A percentile compares a stretch with the other conserved stretches of the same genome.
phyloP scores from a whole-genome alignment of 75 land plant species.

The Azolla pinnata region DNA sequence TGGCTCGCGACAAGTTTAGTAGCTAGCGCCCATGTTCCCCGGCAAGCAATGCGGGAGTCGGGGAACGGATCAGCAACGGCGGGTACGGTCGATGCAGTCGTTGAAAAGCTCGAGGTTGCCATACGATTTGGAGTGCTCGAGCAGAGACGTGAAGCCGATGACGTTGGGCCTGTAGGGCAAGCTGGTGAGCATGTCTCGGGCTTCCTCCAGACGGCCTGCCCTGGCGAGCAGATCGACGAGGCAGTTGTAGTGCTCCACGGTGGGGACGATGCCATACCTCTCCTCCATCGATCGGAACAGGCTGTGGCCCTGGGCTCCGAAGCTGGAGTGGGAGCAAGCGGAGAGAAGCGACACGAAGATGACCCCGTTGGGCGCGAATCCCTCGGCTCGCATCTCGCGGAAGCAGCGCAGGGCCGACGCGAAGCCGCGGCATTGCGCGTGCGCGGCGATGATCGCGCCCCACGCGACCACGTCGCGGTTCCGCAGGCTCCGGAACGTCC shows the following conservation, averaged over 20 bases:
- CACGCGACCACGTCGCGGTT: constrained; percentile 6
- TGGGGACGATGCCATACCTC: not conserved
- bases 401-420: not conserved
- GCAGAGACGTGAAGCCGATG: too few relatives aligned
- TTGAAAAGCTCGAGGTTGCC: too few relatives aligned
- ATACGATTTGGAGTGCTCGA: too few relatives aligned
- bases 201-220: constrained; percentile 9
- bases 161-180: constrained; percentile 6
- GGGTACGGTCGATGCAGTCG: too few relatives aligned
- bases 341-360: constrained; percentile 7
- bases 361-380: not conserved
- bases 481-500: not conserved
- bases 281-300: not conserved
- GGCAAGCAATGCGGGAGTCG: too few relatives aligned
- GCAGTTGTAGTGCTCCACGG: constrained; percentile 3
- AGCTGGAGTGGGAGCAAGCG: constrained; percentile 11
- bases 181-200: not conserved
- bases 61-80: too few relatives aligned
- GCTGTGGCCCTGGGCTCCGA: constrained; percentile 2
- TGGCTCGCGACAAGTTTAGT: too few relatives aligned
- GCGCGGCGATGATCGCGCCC: not conserved
- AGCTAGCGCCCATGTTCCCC: too few relatives aligned
- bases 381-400: constrained; percentile 4
- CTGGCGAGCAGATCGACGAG: constrained; percentile 2
- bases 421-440: not conserved